Conservation (phyloP, 2,329 filamentous ascomycete species). For the Ophiostoma sp. region DNA sequence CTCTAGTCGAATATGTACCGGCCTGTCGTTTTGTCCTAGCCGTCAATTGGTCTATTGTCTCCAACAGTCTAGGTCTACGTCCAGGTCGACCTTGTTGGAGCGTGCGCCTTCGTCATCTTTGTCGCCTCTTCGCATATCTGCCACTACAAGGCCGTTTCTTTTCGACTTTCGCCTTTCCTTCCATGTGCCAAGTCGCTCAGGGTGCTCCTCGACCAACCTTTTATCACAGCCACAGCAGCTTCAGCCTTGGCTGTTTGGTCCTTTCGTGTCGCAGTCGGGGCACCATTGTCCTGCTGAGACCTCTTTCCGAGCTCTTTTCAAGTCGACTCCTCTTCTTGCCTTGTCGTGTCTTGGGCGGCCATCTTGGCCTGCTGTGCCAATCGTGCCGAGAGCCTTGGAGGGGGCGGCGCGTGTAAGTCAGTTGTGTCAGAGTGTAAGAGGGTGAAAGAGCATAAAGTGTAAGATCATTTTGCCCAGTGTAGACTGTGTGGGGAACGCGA, state of each 20-base stretch:
- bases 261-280: neutral
- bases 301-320: neutral
- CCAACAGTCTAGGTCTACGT: neutral
- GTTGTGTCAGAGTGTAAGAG: neutral
- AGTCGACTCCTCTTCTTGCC: neutral
- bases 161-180: neutral
- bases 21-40: neutral
- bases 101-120: neutral
- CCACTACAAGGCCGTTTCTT: neutral
- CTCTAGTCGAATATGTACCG: neutral
- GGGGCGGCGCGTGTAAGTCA: neutral
- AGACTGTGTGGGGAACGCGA: conserved; percentile 17
- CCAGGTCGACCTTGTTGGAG: neutral
- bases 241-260: neutral
- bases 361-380: conserved; percentile 12
- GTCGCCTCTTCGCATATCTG: neutral
- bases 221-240: neutral
- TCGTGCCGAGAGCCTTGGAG: neutral
- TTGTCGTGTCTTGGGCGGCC: conserved; percentile 7
- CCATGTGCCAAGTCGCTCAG: neutral
- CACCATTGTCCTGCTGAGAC: neutral
- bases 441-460: neutral
- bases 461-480: neutral
- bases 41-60: neutral
- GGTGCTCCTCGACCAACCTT: neutral